Base-by-base conservation (phyloP, 352 stramenopile genomes). In the Phytophthora hibernalis region DNA sequence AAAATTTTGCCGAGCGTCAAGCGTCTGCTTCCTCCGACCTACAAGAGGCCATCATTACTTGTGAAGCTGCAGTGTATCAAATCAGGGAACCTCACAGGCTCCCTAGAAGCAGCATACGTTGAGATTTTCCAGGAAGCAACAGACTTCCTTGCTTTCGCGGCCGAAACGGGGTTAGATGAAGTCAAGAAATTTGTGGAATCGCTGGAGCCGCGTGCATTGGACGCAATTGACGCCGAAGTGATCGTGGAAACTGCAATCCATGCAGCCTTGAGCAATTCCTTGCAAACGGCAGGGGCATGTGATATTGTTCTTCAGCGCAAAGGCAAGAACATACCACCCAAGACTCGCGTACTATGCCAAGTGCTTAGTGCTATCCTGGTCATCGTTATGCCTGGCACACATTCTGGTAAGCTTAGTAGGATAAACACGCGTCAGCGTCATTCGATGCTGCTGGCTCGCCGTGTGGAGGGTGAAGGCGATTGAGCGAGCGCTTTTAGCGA, bases 401-500 rank as follows among this genome's bases (percentile, higher is more conserved):
- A 43, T 43, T 59, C 28, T 30, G 51, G 43, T 6, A n/a, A n/a
- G n/a, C n/a, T n/a, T n/a, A 47, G 45, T 4, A 69, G 76, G 22
- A 44, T 87, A 16, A 77, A 51, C 33, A 61, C 43, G 12, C 57
- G 58, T 4, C 70, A 87, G 43, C 73, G 79, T 20, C 62, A 87
- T 22, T 62, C 68, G 0, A 42, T 78, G 21, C 21, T 74, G 13
- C 58, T 97, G 0, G 47, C 74, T 13, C 76, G 76, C 2, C 76
- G 86, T 1, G 77, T 95, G 9, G 89, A 97, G 68, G 1, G 70
- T 97, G 9, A 96, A 93, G 45, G 49, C 79, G 0, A 69, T 97
- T 10, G 90, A 97, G 49, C 72, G 90, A 16, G 82, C 86, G 3
- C 72, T 98, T 12, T 42, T 95, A 45, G 85, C 90, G 0, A 85